These are phyloP conservation scores for Solanum rostratum DNA, from an alignment of 257 asterid genomes.

Conservation along the genomic window DNA sequence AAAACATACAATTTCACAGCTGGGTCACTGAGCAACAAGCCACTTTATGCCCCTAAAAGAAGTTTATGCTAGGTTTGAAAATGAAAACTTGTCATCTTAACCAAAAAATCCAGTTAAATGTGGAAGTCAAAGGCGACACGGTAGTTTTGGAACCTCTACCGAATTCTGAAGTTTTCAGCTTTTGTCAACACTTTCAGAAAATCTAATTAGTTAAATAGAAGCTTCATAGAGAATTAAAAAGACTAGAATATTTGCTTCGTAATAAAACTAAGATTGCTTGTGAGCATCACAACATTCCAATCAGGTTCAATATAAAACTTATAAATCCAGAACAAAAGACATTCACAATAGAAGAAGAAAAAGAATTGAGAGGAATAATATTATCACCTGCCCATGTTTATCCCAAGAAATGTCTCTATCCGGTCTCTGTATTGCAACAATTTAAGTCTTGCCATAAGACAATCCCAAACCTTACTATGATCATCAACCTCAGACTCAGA, in stretches of 20 bases:
- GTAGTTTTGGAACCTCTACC: not conserved
- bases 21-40: not conserved
- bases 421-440: conserved; percentile 70
- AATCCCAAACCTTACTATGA: conserved; percentile 55
- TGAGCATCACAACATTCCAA: not conserved
- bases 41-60: not conserved
- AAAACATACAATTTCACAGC: not conserved
- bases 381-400: conserved; percentile 95
- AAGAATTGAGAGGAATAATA: not conserved
- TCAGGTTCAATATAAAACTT: not conserved
- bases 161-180: not conserved
- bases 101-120: not conserved
- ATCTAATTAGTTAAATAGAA: not conserved
- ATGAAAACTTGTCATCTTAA: not conserved
- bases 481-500: conserved; percentile 41
- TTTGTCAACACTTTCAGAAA: not conserved
- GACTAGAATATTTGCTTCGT: not conserved
- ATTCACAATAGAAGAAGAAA: not conserved
- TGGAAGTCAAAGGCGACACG: not conserved
- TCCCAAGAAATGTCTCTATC: conserved; percentile 91
- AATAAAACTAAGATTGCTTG: not conserved
- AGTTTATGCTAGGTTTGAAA: not conserved
- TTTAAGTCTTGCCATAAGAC: conserved; percentile 69
- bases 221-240: not conserved
- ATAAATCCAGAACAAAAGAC: not conserved